These are phyloP conservation scores for Fusarium xyrophilum DNA, from an alignment of 2,329 filamentous ascomycete species.

Conservation along the genomic window DNA sequence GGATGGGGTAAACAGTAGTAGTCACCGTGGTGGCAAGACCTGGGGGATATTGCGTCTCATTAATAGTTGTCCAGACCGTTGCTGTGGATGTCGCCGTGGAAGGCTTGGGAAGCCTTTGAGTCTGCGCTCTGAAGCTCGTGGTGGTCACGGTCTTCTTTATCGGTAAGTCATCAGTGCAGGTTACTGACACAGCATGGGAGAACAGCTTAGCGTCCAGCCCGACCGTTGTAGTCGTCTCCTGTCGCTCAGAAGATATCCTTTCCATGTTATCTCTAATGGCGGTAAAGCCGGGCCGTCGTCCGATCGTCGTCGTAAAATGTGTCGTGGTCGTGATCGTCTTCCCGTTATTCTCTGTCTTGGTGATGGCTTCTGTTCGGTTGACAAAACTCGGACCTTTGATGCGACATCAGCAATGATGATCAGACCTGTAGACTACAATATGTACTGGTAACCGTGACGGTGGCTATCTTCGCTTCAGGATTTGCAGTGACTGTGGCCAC, in stretches of 20 bases:
- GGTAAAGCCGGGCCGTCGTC: rapidly evolving
- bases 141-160: neutral
- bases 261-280: neutral
- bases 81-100: rapidly evolving
- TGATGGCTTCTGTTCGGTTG: rapidly evolving
- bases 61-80: neutral
- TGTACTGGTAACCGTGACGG: neutral
- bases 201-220: neutral
- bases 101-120: rapidly evolving
- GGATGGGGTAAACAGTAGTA: neutral
- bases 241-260: no score
- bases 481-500: neutral
- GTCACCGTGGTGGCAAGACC: neutral
- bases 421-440: no score
- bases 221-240: neutral
- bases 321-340: neutral
- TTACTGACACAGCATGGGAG: neutral
- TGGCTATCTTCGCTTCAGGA: neutral
- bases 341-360: rapidly evolving
- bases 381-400: rapidly evolving
- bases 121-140: rapidly evolving
- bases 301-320: neutral
- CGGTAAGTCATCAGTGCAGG: neutral
- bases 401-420: no score
- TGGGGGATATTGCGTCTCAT: rapidly evolving